These are phyloP conservation scores for Penicillium sp. DNA, from an alignment of 2,329 filamentous ascomycete species.

Conservation along the genomic window DNA sequence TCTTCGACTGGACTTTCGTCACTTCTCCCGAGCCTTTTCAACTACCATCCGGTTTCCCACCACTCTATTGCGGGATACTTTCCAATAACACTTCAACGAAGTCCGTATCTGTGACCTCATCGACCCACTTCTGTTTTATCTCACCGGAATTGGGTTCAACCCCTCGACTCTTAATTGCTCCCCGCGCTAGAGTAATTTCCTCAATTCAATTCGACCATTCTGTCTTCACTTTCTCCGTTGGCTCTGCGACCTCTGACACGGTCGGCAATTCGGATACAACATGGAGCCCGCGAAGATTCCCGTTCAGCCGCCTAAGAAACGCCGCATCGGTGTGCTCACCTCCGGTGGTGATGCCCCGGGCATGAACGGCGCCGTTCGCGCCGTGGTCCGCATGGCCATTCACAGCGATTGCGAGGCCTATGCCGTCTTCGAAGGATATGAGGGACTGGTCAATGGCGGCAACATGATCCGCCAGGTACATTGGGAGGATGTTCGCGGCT, in stretches of 20 bases:
- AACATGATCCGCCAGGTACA: conserved; percentile 80
- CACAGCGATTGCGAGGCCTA: conserved; percentile 75
- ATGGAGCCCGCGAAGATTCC: conserved; percentile 28
- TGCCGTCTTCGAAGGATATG: conserved; percentile 89
- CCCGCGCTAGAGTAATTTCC: conserved; percentile 9
- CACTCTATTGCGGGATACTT: conserved; percentile 9
- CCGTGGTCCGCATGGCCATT: conserved; percentile 86
- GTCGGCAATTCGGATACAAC: conserved; percentile 11
- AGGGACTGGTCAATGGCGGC: conserved; percentile 85
- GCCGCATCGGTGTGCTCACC: conserved; percentile 83
- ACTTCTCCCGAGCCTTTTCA: not conserved
- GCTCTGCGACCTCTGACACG: conserved; percentile 9
- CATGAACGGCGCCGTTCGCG: conserved; percentile 88
- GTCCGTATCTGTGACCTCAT: conserved; percentile 16
- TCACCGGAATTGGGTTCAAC: conserved; percentile 34
- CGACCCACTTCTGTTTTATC: conserved; percentile 34
- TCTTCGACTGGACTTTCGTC: not conserved
- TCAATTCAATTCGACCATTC: conserved; percentile 1
- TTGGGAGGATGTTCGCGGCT: conserved; percentile 93
- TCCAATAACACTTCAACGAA: conserved; percentile 2
- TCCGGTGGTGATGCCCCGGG: conserved; percentile 90
- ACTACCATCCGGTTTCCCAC: not conserved
- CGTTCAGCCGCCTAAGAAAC: conserved; percentile 46
- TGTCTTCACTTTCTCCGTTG: conserved; percentile 4
- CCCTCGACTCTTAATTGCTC: conserved; percentile 23